Evolutionary conservation across 108 stramenopile species (phyloP).

Genomic region (Nannochloropsis salina): DNA sequence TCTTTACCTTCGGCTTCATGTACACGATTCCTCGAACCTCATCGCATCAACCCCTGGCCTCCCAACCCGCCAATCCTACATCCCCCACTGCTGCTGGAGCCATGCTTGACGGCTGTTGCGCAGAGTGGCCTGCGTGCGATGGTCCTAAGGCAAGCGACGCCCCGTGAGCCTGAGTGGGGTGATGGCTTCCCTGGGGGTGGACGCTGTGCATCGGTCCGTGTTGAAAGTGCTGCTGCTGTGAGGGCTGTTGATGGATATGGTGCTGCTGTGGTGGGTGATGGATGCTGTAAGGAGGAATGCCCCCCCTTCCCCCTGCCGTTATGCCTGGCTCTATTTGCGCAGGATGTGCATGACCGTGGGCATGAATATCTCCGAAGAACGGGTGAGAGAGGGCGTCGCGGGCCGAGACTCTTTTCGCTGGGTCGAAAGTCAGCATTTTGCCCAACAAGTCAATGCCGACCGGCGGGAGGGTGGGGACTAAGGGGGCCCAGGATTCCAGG

Average conservation of each 20-base stretch:
- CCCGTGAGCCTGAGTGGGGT: no score
- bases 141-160: no score
- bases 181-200: no score
- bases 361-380: conserved; percentile 74
- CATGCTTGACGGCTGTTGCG: no score
- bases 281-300: not conserved
- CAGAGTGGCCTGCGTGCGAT: no score
- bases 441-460: conserved; percentile 37
- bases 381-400: conserved; percentile 85
- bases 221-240: not conserved
- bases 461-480: conserved; percentile 70
- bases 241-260: not conserved
- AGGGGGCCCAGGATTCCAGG: conserved; percentile 65
- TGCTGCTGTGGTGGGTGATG: not conserved
- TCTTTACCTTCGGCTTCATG: no score
- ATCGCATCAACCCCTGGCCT: no score
- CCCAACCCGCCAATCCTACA: no score
- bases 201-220: no score
- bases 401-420: conserved; percentile 75
- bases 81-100: no score
- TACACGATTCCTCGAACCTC: no score
- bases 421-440: conserved; percentile 86
- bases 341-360: not conserved
- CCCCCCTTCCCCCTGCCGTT: not conserved
- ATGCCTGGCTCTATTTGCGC: not conserved